Conservation (phyloP, 2,329 filamentous ascomycete genomes). For the Graphium sp. region DNA sequence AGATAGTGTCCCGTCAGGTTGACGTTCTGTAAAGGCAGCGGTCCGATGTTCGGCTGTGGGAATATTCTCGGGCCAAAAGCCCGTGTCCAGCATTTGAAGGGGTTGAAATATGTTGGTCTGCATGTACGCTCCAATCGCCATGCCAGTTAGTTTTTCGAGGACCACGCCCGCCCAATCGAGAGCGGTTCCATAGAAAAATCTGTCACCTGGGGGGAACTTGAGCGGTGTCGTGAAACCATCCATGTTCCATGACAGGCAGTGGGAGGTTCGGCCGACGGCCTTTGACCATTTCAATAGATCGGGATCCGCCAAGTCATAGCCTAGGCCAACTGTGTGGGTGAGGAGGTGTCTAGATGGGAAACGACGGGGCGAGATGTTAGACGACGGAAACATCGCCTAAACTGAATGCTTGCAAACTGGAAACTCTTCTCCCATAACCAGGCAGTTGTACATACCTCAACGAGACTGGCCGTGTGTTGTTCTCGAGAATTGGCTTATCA, state of each 20-base stretch:
- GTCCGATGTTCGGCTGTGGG: constrained; percentile 3
- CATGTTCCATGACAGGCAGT: constrained; percentile 9
- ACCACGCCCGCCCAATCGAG: constrained; percentile 21
- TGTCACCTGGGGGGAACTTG: constrained; percentile 17
- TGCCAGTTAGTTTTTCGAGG: constrained; percentile 15
- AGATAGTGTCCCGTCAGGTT: constrained; percentile 2
- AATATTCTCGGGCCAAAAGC: constrained; percentile 8
- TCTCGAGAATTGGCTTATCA: constrained; percentile 17
- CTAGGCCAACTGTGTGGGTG: constrained; percentile 22
- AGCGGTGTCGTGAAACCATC: constrained; percentile 17
- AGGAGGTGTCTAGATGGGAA: constrained; percentile 15
- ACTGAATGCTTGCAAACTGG: too few species aligned
- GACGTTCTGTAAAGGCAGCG: constrained; percentile 3
- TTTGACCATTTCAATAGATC: constrained; percentile 14
- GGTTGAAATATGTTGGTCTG: constrained; percentile 9
- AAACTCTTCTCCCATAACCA: too few species aligned
- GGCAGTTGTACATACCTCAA: not conserved
- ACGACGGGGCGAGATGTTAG: not conserved
- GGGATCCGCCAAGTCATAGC: constrained; percentile 17
- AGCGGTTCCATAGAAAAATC: constrained; percentile 22
- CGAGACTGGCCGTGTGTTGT: constrained; percentile 10
- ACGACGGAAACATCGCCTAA: too few species aligned
- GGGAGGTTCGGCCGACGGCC: constrained; percentile 10
- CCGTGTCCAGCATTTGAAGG: constrained; percentile 11
- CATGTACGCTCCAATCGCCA: constrained; percentile 11